Evolutionary conservation across 2,329 filamentous ascomycete genomes (phyloP).

Genomic region (Fusarium nurragi): DNA sequence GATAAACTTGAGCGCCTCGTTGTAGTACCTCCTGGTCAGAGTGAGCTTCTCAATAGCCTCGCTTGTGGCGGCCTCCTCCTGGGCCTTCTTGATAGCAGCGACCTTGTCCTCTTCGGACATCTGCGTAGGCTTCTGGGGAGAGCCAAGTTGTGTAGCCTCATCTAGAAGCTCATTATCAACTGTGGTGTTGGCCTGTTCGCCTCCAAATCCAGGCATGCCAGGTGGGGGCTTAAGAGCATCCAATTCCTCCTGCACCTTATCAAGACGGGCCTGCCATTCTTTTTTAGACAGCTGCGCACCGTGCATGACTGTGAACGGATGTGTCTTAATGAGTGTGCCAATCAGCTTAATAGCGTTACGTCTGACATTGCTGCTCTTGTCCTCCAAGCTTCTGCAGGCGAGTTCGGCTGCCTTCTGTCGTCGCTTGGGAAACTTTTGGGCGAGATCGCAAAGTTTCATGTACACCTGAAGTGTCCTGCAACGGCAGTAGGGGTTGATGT

Average conservation of each 20-base stretch:
- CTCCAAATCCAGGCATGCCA: constrained; percentile 69
- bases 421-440: constrained; percentile 93
- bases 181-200: constrained; percentile 71
- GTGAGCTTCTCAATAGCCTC: constrained; percentile 90
- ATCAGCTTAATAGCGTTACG: constrained; percentile 95
- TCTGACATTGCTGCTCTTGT: constrained; percentile 97
- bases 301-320: constrained; percentile 92
- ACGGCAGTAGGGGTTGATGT: constrained; percentile 95
- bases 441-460: constrained; percentile 89
- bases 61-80: constrained; percentile 87
- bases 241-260: constrained; percentile 84
- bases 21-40: constrained; percentile 87
- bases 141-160: constrained; percentile 84
- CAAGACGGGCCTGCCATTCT: constrained; percentile 85
- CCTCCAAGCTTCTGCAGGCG: constrained; percentile 87
- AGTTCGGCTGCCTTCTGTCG: constrained; percentile 88
- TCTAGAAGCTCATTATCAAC: constrained; percentile 84
- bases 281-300: constrained; percentile 84
- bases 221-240: constrained; percentile 83
- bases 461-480: constrained; percentile 94
- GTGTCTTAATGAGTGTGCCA: constrained; percentile 87
- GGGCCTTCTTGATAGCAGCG: constrained; percentile 78
- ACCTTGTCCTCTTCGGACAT: constrained; percentile 84
- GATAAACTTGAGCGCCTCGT: constrained; percentile 93
- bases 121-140: constrained; percentile 69